Evolutionary conservation across 148 eudicot species (phyloP).

Genomic region (Chenopodium album): DNA sequence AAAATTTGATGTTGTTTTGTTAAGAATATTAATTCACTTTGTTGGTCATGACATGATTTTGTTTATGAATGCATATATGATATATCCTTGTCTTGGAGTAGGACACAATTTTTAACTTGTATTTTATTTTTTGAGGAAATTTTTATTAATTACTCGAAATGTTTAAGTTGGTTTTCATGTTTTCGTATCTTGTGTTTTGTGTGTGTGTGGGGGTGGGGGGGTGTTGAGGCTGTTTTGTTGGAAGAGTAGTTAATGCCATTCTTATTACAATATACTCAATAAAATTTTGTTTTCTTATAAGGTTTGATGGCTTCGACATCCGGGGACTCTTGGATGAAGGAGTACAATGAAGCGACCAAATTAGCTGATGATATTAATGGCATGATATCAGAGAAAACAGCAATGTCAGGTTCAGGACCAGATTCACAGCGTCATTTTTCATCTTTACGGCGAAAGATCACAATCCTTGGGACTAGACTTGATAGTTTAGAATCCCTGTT

Average conservation of each 20-base stretch:
- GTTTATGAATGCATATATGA: too few relatives aligned
- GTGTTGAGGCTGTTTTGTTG: too few relatives aligned
- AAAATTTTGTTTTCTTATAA: conserved; percentile 11
- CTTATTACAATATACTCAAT: neutral
- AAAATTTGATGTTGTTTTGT: too few relatives aligned
- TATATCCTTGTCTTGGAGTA: too few relatives aligned
- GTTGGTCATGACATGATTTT: too few relatives aligned
- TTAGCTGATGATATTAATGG: conserved; percentile 70
- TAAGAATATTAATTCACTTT: too few relatives aligned
- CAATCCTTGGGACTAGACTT: conserved; percentile 84
- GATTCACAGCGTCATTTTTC: conserved; percentile 81
- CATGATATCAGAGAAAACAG: conserved; percentile 73
- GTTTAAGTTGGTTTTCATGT: too few relatives aligned
- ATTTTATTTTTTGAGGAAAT: too few relatives aligned
- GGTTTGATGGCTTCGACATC: conserved; percentile 62
- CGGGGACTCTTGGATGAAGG: conserved; percentile 74
- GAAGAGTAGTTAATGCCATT: neutral
- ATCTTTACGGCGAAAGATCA: conserved; percentile 73
- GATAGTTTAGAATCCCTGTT: conserved; percentile 73
- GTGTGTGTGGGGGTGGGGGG: too few relatives aligned
- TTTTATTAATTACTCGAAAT: too few relatives aligned
- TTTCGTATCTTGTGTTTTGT: too few relatives aligned
- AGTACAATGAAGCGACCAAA: conserved; percentile 76
- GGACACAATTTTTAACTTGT: too few relatives aligned
- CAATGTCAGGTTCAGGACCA: conserved; percentile 53